phyloP scores from a whole-genome alignment of 2,329 filamentous ascomycete species.

The Alternaria hordeiaustralica region DNA sequence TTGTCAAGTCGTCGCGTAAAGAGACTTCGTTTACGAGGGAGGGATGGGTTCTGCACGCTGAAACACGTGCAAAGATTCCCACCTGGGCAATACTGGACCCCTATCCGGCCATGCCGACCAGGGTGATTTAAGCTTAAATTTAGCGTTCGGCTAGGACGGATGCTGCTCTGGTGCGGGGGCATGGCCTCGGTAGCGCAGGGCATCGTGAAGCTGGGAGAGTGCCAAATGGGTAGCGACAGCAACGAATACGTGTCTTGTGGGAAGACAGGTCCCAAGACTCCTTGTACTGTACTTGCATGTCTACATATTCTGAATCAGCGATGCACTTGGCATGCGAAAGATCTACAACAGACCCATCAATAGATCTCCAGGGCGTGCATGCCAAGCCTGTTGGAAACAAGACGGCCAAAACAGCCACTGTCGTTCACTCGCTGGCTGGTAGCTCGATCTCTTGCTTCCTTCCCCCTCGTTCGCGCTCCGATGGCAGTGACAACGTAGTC shows the following conservation, averaged over 20 bases:
- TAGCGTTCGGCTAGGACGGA: conserved; percentile 17
- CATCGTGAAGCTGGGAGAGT: not conserved
- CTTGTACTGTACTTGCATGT: not conserved
- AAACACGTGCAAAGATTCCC: not conserved
- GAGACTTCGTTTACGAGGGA: not conserved
- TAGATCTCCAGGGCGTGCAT: conserved; percentile 22
- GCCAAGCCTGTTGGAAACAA: conserved; percentile 31
- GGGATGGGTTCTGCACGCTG: not conserved
- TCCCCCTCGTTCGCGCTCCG: conserved; percentile 6
- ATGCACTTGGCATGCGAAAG: not conserved
- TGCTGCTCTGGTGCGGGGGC: conserved; percentile 17
- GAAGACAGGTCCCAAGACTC: not conserved
- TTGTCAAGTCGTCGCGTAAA: not conserved
- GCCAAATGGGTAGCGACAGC: conserved; percentile 1
- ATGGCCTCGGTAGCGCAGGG: not conserved
- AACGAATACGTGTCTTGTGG: not conserved
- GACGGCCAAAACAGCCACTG: conserved; percentile 10
- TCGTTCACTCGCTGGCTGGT: not conserved
- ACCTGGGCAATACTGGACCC: not conserved
- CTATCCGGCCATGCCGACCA: conserved; percentile 9
- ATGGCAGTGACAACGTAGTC: conserved; percentile 30
- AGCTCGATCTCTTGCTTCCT: conserved; percentile 4
- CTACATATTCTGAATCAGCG: not conserved
- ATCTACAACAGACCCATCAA: conserved; percentile 1
- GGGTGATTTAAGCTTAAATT: conserved; percentile 28